phyloP scores from a whole-genome alignment of 257 asterid species.

The Catharanthus roseus region DNA sequence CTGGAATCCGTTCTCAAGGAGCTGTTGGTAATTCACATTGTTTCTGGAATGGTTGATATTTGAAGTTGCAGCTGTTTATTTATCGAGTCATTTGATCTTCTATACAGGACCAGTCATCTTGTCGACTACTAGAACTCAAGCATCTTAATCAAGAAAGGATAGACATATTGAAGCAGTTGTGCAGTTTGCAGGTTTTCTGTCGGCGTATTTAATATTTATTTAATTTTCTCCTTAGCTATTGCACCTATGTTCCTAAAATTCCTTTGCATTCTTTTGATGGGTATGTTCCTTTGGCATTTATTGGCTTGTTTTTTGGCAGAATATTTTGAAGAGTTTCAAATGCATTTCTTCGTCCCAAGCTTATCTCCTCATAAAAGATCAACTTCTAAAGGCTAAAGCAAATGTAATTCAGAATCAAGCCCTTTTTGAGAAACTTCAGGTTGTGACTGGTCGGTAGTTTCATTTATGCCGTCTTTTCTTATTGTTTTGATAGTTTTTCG shows the following conservation, averaged over 20 bases:
- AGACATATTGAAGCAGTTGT: slow-evolving; percentile 57
- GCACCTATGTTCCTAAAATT: neutral
- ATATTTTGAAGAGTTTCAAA: slow-evolving; percentile 63
- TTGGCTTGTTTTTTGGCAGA: slow-evolving; percentile 42
- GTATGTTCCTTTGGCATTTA: neutral
- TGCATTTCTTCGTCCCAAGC: slow-evolving; percentile 67
- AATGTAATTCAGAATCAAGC: slow-evolving; percentile 64
- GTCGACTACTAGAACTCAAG: slow-evolving; percentile 64
- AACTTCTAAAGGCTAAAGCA: slow-evolving; percentile 70
- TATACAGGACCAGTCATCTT: slow-evolving; percentile 61
- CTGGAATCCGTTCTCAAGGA: slow-evolving; percentile 73
- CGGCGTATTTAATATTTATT: slow-evolving; percentile 18
- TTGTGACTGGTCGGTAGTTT: slow-evolving; percentile 40
- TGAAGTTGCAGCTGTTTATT: slow-evolving; percentile 12
- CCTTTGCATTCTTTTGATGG: too few relatives aligned
- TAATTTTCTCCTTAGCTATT: slow-evolving; percentile 16
- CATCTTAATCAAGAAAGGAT: slow-evolving; percentile 79
- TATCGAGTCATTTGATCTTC: neutral
- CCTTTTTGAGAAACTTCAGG: slow-evolving; percentile 89
- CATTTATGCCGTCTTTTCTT: slow-evolving; percentile 20
- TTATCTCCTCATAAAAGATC: slow-evolving; percentile 65
- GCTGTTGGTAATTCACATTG: slow-evolving; percentile 49
- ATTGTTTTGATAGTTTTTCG: slow-evolving; percentile 1
- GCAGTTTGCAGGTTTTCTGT: slow-evolving; percentile 64
- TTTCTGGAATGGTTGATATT: slow-evolving; percentile 16